phyloP scores from a whole-genome alignment of 208 protist species.

The Crithidia thermophila region DNA sequence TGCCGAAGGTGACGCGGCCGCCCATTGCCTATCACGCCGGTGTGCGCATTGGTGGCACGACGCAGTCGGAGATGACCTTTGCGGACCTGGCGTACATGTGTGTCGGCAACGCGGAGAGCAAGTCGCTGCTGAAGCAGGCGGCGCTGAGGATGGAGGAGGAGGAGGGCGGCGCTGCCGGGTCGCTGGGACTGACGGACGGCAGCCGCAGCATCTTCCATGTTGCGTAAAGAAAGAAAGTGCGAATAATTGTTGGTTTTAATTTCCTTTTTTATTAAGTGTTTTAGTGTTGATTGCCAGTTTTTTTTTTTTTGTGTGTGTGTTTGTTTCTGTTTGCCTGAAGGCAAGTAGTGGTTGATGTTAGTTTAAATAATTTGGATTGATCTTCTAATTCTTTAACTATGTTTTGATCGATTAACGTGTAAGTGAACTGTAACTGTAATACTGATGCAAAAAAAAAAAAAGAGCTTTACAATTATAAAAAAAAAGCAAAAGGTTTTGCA shows the following conservation, averaged over 20 bases:
- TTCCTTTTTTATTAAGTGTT: no score
- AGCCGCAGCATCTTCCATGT: constrained; percentile 52
- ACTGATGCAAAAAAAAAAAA: neutral
- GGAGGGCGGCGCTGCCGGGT: constrained; percentile 9
- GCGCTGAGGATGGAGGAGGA: constrained; percentile 75
- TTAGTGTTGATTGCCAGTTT: neutral
- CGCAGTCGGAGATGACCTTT: constrained; percentile 52
- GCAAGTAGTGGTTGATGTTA: neutral
- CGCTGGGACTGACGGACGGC: constrained; percentile 19
- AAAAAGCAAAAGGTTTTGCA: no score
- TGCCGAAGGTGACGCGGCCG: constrained; percentile 41
- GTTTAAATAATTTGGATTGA: neutral
- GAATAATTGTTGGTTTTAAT: neutral
- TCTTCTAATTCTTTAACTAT: no score
- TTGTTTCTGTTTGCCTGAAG: neutral
- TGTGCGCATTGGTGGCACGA: constrained; percentile 30
- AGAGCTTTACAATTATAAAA: no score
- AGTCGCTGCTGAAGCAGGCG: constrained; percentile 75
- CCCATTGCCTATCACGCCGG: constrained; percentile 52
- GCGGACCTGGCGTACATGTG: constrained; percentile 79
- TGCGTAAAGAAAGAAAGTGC: neutral
- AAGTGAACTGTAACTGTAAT: no score
- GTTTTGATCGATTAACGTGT: no score
- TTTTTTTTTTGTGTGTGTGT: neutral
- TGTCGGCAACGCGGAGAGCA: constrained; percentile 67